phyloP scores from a whole-genome alignment of 1,284 basidiomycete species.

The Ceraceosorus guamensis region DNA sequence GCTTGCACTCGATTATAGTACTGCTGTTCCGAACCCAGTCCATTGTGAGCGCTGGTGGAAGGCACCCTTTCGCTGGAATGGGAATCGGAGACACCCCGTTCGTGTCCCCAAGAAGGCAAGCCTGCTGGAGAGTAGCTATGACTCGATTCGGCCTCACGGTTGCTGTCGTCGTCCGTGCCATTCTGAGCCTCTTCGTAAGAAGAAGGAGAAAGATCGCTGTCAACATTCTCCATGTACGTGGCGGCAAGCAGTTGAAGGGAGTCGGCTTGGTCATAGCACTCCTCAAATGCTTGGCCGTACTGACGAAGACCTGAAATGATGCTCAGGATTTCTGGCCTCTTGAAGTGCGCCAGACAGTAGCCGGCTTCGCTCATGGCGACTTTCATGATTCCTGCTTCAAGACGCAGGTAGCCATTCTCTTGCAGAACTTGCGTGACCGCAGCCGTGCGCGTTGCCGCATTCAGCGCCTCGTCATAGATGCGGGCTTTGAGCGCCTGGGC shows the following conservation, averaged over 20 bases:
- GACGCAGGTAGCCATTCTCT: constrained; percentile 27
- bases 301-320: constrained; percentile 78
- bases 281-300: constrained; percentile 63
- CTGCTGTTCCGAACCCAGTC: no score
- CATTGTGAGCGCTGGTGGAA: no score
- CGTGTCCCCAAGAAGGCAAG: no score
- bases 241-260: constrained; percentile 49
- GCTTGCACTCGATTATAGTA: no score
- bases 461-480: constrained; percentile 65
- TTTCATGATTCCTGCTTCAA: constrained; percentile 28
- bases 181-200: no score
- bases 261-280: constrained; percentile 68
- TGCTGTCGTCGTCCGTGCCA: no score
- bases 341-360: constrained; percentile 26
- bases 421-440: constrained; percentile 59
- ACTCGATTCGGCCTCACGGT: no score
- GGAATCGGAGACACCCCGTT: no score
- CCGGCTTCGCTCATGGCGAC: constrained; percentile 16
- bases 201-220: no score
- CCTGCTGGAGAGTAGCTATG: no score
- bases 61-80: no score
- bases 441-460: constrained; percentile 75
- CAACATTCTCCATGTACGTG: constrained; percentile 5
- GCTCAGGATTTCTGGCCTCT: constrained; percentile 60
- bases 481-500: constrained; percentile 61